Conservation (phyloP, 2,329 filamentous ascomycete genomes). For the Blumeria graminis region DNA sequence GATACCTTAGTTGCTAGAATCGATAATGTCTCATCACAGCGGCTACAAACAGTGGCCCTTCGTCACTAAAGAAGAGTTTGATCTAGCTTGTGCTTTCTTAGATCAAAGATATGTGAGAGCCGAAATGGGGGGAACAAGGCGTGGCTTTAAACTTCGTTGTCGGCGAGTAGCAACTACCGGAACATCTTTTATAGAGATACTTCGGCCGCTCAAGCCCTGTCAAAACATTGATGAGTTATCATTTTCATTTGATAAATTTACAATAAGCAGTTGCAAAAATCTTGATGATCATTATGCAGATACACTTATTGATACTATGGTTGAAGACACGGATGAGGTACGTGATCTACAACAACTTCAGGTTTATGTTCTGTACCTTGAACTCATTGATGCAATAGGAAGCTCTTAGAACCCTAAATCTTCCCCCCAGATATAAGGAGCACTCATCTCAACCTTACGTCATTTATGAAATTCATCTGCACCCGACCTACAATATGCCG, state of each 20-base stretch:
- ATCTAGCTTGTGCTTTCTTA: constrained; percentile 36
- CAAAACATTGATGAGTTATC: constrained; percentile 12
- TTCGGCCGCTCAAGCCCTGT: constrained; percentile 10
- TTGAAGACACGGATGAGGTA: constrained; percentile 13
- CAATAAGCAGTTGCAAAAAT: constrained; percentile 2
- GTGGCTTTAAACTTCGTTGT: constrained; percentile 29
- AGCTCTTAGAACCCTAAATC: constrained; percentile 5
- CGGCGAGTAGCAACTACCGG: constrained; percentile 14
- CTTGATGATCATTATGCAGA: no score
- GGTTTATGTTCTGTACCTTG: not conserved
- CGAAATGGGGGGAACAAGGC: constrained; percentile 28
- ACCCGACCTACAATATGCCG: constrained; percentile 50
- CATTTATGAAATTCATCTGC: constrained; percentile 48
- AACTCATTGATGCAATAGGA: constrained; percentile 6
- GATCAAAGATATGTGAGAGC: constrained; percentile 33
- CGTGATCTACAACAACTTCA: constrained; percentile 2
- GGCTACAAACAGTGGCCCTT: constrained; percentile 29
- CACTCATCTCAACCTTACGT: constrained; percentile 19
- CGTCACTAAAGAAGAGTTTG: constrained; percentile 36
- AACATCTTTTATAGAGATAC: constrained; percentile 12
- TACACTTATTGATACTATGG: constrained; percentile 6
- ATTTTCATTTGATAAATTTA: constrained; percentile 9
- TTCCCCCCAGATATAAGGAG: constrained; percentile 8
- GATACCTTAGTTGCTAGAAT: no score
- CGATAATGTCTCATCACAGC: constrained; percentile 15